These are phyloP conservation scores for Nigrograna mackinnonii DNA, from an alignment of 2,329 filamentous ascomycete species.

Conservation along the genomic window DNA sequence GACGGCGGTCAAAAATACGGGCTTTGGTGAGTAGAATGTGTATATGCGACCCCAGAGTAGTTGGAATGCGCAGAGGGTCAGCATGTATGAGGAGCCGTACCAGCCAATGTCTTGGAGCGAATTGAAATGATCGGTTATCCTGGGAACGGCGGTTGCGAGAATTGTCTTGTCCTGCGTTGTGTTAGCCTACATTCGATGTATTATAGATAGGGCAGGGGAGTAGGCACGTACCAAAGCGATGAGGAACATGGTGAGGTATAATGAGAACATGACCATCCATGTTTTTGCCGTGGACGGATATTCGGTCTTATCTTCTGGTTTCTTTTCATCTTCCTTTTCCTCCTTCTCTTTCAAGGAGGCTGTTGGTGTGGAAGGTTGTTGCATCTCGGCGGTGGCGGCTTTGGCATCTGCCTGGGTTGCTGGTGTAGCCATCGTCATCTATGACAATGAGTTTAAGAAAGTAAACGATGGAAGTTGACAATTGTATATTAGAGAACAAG, in stretches of 20 bases:
- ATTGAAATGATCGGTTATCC: slow-evolving; percentile 51
- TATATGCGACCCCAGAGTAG: slow-evolving; percentile 46
- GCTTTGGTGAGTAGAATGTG: slow-evolving; percentile 46
- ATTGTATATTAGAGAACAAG: too few relatives aligned
- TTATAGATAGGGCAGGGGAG: slow-evolving; percentile 1
- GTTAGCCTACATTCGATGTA: neutral
- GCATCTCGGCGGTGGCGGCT: too few relatives aligned
- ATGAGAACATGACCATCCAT: slow-evolving; percentile 22
- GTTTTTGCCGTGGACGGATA: slow-evolving; percentile 12
- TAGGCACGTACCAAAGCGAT: slow-evolving; percentile 17
- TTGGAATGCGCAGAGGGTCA: slow-evolving; percentile 18
- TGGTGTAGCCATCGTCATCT: too few relatives aligned
- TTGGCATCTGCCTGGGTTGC: too few relatives aligned
- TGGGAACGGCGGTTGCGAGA: slow-evolving; percentile 50
- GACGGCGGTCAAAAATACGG: slow-evolving; percentile 39
- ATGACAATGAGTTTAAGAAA: too few relatives aligned
- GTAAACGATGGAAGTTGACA: too few relatives aligned
- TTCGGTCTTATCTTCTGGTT: slow-evolving; percentile 1
- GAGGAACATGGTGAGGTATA: slow-evolving; percentile 30
- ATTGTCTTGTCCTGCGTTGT: slow-evolving; percentile 19
- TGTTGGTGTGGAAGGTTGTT: too few relatives aligned
- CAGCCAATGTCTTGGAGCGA: slow-evolving; percentile 51
- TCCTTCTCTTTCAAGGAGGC: slow-evolving; percentile 1
- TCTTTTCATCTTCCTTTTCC: slow-evolving; percentile 1
- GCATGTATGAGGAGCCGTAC: slow-evolving; percentile 44